Evolutionary conservation across 1,284 basidiomycete species (phyloP).

Genomic region (Rhodotorula sp.): DNA sequence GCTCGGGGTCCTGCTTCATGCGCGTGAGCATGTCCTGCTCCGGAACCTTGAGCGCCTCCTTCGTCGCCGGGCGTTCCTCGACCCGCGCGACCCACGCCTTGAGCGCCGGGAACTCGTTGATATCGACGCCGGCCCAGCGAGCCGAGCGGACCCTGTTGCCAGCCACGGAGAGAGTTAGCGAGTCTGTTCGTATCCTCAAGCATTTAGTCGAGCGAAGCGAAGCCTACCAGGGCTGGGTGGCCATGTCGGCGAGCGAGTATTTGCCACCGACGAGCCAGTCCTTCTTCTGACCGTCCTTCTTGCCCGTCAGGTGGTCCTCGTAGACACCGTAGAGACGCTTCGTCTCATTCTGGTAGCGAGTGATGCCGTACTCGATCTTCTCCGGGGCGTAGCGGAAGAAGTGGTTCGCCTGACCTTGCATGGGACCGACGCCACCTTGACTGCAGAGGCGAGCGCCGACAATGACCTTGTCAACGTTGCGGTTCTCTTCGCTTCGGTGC

Average conservation of each 20-base stretch:
- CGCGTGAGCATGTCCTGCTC: constrained; percentile 17
- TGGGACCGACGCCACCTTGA: constrained; percentile 28
- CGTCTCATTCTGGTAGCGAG: constrained; percentile 37
- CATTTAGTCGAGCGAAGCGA: background rate
- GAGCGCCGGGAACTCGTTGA: constrained; percentile 27
- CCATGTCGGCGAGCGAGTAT: constrained; percentile 38
- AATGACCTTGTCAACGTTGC: background rate
- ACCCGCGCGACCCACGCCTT: constrained; percentile 32
- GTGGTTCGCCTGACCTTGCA: constrained; percentile 38
- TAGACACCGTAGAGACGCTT: constrained; percentile 29
- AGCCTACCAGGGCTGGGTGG: constrained; percentile 24
- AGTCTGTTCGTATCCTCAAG: background rate
- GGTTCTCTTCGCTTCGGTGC: too few relatives aligned
- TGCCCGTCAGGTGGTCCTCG: constrained; percentile 34
- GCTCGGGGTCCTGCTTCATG: constrained; percentile 19
- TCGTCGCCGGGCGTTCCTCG: constrained; percentile 28
- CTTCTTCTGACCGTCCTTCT: constrained; percentile 23
- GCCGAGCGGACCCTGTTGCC: constrained; percentile 14
- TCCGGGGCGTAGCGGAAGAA: constrained; percentile 41
- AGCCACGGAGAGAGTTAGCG: background rate
- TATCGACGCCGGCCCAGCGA: constrained; percentile 31
- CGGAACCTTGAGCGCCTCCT: constrained; percentile 24
- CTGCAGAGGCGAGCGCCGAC: constrained; percentile 10
- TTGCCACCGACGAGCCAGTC: constrained; percentile 38
- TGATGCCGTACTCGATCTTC: constrained; percentile 38